Percentiles rank a stretch among this genome's conserved stretches.
Evolutionary conservation across 805 yeast species (phyloP).

Genomic region (Cyberlindnera suaveolens): DNA sequence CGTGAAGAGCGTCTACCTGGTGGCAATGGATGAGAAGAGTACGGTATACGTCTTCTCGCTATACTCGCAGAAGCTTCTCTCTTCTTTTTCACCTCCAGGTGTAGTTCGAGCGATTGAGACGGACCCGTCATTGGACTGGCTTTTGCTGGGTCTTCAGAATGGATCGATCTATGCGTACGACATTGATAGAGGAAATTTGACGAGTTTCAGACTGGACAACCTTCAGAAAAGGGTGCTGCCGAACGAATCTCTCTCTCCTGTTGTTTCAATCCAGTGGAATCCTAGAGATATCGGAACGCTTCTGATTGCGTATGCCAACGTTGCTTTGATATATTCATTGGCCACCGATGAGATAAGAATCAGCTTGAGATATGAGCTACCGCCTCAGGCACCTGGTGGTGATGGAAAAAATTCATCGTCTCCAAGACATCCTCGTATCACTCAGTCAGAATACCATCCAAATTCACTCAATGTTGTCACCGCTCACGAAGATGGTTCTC

Average conservation of each 20-base stretch:
- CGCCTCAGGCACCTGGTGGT: slow-evolving; percentile 70
- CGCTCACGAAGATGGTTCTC: slow-evolving; percentile 72
- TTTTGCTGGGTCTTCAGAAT: slow-evolving; percentile 70
- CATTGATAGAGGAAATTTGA: slow-evolving; percentile 65
- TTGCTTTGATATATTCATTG: slow-evolving; percentile 66
- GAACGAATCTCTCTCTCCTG: slow-evolving; percentile 54
- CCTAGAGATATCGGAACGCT: slow-evolving; percentile 85
- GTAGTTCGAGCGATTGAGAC: slow-evolving; percentile 62
- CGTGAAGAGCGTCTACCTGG: slow-evolving; percentile 75
- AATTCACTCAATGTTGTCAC: slow-evolving; percentile 83
- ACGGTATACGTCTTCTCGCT: slow-evolving; percentile 66
- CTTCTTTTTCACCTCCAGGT: slow-evolving; percentile 57
- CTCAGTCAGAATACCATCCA: slow-evolving; percentile 79
- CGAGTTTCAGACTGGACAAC: slow-evolving; percentile 64
- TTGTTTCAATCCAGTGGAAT: slow-evolving; percentile 64
- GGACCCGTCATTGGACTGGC: slow-evolving; percentile 88
- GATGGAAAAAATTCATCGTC: slow-evolving; percentile 31
- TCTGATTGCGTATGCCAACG: slow-evolving; percentile 63
- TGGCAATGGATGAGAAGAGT: slow-evolving; percentile 59
- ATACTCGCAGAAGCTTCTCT: slow-evolving; percentile 52
- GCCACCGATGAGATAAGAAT: slow-evolving; percentile 52
- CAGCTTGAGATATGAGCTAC: slow-evolving; percentile 53
- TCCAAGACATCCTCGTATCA: slow-evolving; percentile 34
- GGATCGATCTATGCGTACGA: slow-evolving; percentile 73
- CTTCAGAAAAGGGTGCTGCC: slow-evolving; percentile 59